Base-by-base conservation (phyloP, 805 yeast genomes). In the Hagleromyces aurorensis region DNA sequence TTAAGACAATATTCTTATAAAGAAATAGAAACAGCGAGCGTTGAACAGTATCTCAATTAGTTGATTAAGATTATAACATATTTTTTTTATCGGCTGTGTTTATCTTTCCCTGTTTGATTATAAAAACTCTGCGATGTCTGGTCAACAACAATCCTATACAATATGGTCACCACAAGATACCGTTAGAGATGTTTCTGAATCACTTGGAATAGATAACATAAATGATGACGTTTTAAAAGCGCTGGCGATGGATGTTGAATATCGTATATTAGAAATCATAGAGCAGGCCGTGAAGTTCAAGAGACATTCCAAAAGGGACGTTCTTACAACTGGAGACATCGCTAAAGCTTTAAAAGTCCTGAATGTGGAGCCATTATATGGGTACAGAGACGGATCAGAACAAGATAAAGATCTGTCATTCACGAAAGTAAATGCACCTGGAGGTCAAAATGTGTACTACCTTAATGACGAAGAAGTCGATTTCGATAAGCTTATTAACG, bases 191-290 rank as follows among this genome's bases (percentile, higher is more conserved):
- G 95, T 84, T 10, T 95, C 96, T 0, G 98, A 91, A 52, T 72
- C 85, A 3, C 64, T 91, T 7, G 98, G 98, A 1, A 67, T 91
- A 20, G 57, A 67, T 3, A 74, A 64, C 34, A 63, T 91, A 27
- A 82, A 84, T 18, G 97, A 89, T 31, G 98, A 93, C 37, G 94
- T 89, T 2, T 81, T 96, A 27, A 83, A 85, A 50, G 84, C 91
- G 39, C 63, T 91, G 38, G 97, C 99, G 5, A 91, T 91, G 98
- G 99, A 91, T 54, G 93, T 91, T n/a, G 99, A 91, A 61, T 91
- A 93, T 55, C 72, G 98, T 39, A 83, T 91, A 41, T 89, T 89
- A 55, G 97, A 91, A 59, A 82, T 91, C 21, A 64, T 93, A 37
- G 98, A 91, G 55, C 94, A 91, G 42, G 97, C 98, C 13, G 75